Percentiles rank a stretch among this genome's conserved stretches.
phyloP scores from a whole-genome alignment of 768 basidiomycete genomes.

The Filobasidium wieringae region DNA sequence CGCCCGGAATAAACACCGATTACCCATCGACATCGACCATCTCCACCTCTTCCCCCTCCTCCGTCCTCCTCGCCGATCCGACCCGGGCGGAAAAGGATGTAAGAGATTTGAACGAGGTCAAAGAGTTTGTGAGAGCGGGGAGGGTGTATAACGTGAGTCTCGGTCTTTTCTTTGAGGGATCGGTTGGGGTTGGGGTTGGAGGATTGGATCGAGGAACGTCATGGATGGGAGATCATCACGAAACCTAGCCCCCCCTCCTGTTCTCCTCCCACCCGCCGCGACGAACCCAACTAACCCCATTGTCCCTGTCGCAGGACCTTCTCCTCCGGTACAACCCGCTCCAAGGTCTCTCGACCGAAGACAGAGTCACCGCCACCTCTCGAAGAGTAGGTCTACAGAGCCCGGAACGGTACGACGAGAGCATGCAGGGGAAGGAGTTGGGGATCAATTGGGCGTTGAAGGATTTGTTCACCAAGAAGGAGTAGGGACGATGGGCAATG shows the following conservation, averaged over 20 bases:
- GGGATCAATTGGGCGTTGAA: neutral
- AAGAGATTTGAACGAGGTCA: constrained; percentile 27
- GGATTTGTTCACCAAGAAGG: too few species aligned
- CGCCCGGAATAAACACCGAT: too few species aligned
- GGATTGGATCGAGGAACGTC: too few species aligned
- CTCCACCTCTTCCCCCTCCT: too few species aligned
- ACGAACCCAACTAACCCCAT: neutral
- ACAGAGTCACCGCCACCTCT: constrained; percentile 72
- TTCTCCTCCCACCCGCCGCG: neutral
- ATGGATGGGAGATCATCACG: neutral
- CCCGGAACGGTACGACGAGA: constrained; percentile 45
- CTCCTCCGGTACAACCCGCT: constrained; percentile 81
- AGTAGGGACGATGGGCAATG: too few species aligned
- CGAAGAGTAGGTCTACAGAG: constrained; percentile 76
- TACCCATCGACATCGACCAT: too few species aligned
- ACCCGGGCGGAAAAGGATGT: neutral
- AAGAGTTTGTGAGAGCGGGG: constrained; percentile 56
- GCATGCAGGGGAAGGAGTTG: neutral
- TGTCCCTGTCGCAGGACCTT: constrained; percentile 48
- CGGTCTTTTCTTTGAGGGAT: too few species aligned
- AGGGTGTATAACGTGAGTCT: constrained; percentile 61
- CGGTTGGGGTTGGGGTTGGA: too few species aligned
- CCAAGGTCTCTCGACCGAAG: constrained; percentile 63
- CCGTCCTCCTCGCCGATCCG: too few species aligned
- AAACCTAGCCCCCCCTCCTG: neutral